Evolutionary conservation across 1,284 basidiomycete species (phyloP).

Genomic region (Neolentinus lepideus): DNA sequence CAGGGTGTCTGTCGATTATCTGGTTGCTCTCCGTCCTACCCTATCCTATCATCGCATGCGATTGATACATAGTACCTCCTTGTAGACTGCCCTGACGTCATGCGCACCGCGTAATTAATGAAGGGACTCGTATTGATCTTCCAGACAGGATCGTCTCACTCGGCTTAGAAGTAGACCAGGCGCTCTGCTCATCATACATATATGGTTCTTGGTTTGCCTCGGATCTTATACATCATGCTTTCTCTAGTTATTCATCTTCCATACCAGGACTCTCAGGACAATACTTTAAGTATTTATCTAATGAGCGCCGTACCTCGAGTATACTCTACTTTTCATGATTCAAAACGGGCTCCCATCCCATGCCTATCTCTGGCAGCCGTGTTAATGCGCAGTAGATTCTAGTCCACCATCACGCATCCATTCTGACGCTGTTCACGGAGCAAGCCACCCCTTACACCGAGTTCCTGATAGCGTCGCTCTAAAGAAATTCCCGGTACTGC

Average conservation of each 20-base stretch:
- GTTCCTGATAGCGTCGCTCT: no score
- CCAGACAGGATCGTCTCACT: no score
- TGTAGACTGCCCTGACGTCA: neutral
- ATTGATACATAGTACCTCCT: neutral
- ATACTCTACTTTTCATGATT: neutral
- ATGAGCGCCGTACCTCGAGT: neutral
- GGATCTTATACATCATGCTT: no score
- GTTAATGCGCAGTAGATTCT: neutral
- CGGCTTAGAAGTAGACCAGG: no score
- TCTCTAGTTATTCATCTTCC: no score
- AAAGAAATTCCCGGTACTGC: conserved; percentile 46
- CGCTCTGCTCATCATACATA: no score
- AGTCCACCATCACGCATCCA: neutral
- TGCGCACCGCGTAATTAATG: neutral
- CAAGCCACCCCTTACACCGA: no score
- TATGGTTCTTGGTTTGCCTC: no score
- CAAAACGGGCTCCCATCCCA: no score
- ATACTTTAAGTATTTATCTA: neutral
- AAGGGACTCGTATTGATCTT: neutral
- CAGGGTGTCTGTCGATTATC: neutral
- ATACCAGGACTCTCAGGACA: neutral
- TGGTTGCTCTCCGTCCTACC: neutral
- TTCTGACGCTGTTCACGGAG: neutral
- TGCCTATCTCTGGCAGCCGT: neutral
- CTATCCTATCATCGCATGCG: neutral